Evolutionary conservation across 495 filamentous ascomycete genomes (phyloP), one percentile per base, ranked within the genome.

Genomic region (Jackrogersella minutella): DNA sequence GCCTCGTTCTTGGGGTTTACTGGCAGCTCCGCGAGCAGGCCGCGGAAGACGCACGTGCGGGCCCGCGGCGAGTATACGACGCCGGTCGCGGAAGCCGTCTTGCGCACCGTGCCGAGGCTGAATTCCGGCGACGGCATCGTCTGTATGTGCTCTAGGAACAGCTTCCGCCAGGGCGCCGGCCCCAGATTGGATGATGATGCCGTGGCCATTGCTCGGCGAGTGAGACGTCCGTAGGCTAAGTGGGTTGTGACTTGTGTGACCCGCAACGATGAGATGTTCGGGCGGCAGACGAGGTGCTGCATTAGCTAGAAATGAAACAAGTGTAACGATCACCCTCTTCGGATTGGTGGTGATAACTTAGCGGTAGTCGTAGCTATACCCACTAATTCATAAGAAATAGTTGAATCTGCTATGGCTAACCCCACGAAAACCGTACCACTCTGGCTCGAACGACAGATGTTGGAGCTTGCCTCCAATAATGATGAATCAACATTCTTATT

Each of bases 11-110:
- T 85, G 5, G 86, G 83, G 74, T 93, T 90, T 55, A 81, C 79
- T 1, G 88, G 88, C 0, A 93, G 81, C 58, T 81, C 80, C 5
- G 85, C 87, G 81, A 90, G 96, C 77, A 97, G 86, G 71, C 95
- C 93, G 62, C 95, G 90, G 79, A 85, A 93, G 69, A 96, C 73
- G 69, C 83, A 85, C 21, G 76, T 82, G 14, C 84, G 77, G 4
- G 77, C 78, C 5, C 83, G 77, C 0, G 84, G 84, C 14, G 74
- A 9, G 74, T 53, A 66, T 28, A 44, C 13, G 19, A 26, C 14
- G 8, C 50, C 52, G 28, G 51, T 55, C 16, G 49, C 43, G 0
- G 69, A 58, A 30, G 57, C 79, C 66, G 59, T 41, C 33, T 64
- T 82, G 72, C 83, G 82, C 13, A 94, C 73, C 3, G 91, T 91